These are phyloP conservation scores for Moesziomyces parantarcticus DNA, from an alignment of 1,284 basidiomycete genomes.

Conservation along the genomic window DNA sequence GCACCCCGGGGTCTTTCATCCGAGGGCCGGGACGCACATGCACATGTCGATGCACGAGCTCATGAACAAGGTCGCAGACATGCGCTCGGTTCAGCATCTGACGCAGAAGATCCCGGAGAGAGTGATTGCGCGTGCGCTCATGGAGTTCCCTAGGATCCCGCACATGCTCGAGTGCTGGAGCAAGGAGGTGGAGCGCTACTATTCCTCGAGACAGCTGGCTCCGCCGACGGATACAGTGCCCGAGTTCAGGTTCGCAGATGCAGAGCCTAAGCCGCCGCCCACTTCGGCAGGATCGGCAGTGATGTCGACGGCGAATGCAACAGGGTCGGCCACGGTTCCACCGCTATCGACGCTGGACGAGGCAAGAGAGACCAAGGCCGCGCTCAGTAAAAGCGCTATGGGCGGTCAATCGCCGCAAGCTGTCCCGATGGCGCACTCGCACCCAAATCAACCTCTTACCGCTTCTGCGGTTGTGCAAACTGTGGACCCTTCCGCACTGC, in stretches of 20 bases:
- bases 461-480: too few species aligned
- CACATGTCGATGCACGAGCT: slow-evolving; percentile 24
- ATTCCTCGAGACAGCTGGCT: slow-evolving; percentile 7
- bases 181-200: slow-evolving; percentile 31
- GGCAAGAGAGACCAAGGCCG: background rate
- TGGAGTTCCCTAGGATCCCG: slow-evolving; percentile 41
- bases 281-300: slow-evolving; percentile 1
- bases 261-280: background rate
- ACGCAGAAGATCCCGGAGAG: slow-evolving; percentile 15
- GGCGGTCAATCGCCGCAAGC: too few species aligned
- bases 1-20: slow-evolving; percentile 24
- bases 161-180: slow-evolving; percentile 43
- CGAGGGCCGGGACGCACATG: slow-evolving; percentile 17
- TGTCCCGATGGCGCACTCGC: slow-evolving; percentile 5
- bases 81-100: slow-evolving; percentile 17
- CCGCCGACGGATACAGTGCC: slow-evolving; percentile 31
- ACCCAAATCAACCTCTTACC: background rate
- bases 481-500: too few species aligned
- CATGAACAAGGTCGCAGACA: slow-evolving; percentile 22
- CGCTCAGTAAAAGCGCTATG: background rate
- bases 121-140: slow-evolving; percentile 25
- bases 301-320: slow-evolving; percentile 1
- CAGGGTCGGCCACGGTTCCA: background rate
- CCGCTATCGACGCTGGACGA: background rate
- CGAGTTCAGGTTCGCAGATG: slow-evolving; percentile 28